Evolutionary conservation across 228 moss, liverwort and hornwort genomes (phyloP).

Genomic region (Sphagnum fallax): DNA sequence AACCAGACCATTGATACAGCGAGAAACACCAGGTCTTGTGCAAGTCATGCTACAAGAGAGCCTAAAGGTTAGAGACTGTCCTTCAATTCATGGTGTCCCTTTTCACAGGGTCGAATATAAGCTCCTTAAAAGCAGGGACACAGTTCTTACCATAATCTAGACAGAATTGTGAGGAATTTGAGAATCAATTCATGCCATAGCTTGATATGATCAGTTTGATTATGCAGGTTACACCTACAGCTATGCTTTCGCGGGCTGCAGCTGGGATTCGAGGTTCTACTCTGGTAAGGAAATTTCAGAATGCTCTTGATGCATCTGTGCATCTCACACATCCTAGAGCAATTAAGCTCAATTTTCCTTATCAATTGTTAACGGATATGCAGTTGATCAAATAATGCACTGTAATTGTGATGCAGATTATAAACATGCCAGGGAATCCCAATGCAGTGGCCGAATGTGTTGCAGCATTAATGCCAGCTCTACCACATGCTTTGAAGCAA

Average conservation of each 20-base stretch:
- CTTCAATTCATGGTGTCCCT: background rate
- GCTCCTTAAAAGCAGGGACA: no score
- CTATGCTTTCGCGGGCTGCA: slow-evolving; percentile 88
- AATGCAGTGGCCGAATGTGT: slow-evolving; percentile 93
- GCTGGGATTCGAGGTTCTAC: slow-evolving; percentile 94
- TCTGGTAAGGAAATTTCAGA: slow-evolving; percentile 40
- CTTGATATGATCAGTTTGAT: no score
- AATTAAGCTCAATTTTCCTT: no score
- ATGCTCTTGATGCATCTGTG: no score
- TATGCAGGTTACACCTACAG: slow-evolving; percentile 82
- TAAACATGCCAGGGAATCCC: slow-evolving; percentile 97
- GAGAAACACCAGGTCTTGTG: slow-evolving; percentile 80
- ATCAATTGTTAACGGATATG: no score
- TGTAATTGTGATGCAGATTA: slow-evolving; percentile 39
- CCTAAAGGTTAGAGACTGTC: slow-evolving; percentile 47
- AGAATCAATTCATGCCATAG: no score
- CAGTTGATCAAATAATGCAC: no score
- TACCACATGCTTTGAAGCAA: slow-evolving; percentile 85
- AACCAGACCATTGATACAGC: slow-evolving; percentile 60
- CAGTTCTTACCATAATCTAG: no score
- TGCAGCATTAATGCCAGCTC: slow-evolving; percentile 75
- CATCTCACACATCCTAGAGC: no score
- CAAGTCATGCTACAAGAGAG: slow-evolving; percentile 98
- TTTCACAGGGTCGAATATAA: background rate
- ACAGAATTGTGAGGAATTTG: no score